Evolutionary conservation across 257 asterid genomes (phyloP).

Genomic region (Penstemon newberryi): DNA sequence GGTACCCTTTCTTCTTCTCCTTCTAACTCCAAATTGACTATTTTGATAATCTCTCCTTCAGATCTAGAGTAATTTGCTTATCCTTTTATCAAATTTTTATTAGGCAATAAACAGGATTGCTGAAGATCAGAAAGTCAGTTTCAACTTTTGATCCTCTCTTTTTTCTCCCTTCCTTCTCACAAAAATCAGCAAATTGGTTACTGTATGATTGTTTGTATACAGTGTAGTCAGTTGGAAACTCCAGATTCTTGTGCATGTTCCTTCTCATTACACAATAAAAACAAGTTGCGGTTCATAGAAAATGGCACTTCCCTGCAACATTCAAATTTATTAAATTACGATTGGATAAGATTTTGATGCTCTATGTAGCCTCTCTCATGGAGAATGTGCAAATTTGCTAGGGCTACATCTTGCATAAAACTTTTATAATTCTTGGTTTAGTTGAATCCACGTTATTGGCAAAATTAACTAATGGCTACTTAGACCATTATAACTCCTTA

Average conservation of each 20-base stretch:
- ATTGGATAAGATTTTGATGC: slow-evolving; percentile 1
- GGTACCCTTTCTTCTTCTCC: slow-evolving; percentile 49
- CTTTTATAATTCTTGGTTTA: slow-evolving; percentile 11
- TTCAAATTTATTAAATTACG: background rate
- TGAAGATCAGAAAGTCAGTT: no score
- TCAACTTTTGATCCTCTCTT: background rate
- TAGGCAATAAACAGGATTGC: slow-evolving; percentile 3
- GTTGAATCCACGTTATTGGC: background rate
- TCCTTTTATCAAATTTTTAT: slow-evolving; percentile 5
- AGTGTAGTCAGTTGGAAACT: background rate
- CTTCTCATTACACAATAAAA: no score
- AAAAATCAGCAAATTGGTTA: background rate
- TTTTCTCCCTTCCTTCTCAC: slow-evolving; percentile 8
- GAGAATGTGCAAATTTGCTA: slow-evolving; percentile 1
- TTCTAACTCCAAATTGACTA: slow-evolving; percentile 20
- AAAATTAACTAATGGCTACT: background rate
- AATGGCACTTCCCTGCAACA: background rate
- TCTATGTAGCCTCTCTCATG: background rate
- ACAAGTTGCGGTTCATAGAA: background rate
- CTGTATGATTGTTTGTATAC: background rate
- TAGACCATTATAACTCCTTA: background rate
- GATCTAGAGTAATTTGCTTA: background rate
- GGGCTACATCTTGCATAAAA: background rate
- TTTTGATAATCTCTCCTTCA: slow-evolving; percentile 15
- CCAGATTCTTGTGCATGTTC: background rate